Percentiles rank a stretch among this genome's conserved stretches.
Conservation (phyloP, 2,329 filamentous ascomycete species). For the Trichoderma sp. region DNA sequence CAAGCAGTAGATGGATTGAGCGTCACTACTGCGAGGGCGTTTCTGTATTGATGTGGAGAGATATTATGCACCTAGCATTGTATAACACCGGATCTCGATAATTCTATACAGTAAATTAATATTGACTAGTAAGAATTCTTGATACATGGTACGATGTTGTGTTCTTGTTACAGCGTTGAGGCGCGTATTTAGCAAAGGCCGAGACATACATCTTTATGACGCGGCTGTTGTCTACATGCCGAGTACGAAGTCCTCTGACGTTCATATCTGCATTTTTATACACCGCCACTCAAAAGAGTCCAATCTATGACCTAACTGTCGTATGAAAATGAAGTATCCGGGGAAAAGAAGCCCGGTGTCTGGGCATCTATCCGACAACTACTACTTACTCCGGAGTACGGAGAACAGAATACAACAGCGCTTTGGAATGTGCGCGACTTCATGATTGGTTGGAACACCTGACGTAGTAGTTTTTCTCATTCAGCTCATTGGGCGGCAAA, state of each 20-base stretch:
- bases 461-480: background rate
- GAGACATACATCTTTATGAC: background rate
- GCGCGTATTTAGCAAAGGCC: background rate
- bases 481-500: background rate
- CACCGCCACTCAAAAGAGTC: background rate
- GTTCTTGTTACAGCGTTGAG: background rate
- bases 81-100: background rate
- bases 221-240: background rate
- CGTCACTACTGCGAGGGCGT: background rate
- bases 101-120: background rate
- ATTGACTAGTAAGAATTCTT: background rate
- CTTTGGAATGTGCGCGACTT: background rate
- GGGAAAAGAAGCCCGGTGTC: background rate
- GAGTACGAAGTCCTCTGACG: background rate
- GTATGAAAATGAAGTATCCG: background rate
- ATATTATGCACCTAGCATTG: background rate
- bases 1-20: background rate
- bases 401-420: background rate
- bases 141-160: background rate
- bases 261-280: background rate
- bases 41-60: background rate
- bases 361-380: background rate
- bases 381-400: background rate
- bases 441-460: background rate
- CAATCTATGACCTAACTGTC: background rate